phyloP scores from a whole-genome alignment of 495 filamentous ascomycete species.

The Arthonia radiata region DNA sequence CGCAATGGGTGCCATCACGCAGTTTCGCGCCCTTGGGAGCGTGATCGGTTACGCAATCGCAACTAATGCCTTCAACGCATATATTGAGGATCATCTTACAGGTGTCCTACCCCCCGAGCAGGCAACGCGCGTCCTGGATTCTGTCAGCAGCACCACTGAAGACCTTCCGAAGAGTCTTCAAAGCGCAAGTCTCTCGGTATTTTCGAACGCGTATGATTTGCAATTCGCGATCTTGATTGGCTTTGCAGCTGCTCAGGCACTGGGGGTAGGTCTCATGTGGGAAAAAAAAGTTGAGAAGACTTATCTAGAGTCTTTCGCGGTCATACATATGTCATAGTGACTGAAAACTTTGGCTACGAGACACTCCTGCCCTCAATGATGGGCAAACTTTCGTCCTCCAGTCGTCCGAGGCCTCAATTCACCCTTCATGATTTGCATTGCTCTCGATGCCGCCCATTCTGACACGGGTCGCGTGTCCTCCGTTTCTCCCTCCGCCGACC shows the following conservation, averaged over 20 bases:
- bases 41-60: slow-evolving; percentile 21
- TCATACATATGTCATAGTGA: too few relatives aligned
- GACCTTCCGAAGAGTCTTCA: neutral
- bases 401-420: slow-evolving; percentile 3
- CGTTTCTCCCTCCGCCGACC: slow-evolving; percentile 6
- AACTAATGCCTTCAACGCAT: slow-evolving; percentile 1
- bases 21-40: slow-evolving; percentile 31
- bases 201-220: slow-evolving; percentile 5
- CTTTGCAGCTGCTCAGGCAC: slow-evolving; percentile 4
- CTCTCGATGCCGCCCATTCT: slow-evolving; percentile 4
- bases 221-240: slow-evolving; percentile 2
- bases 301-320: too few relatives aligned
- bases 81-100: neutral
- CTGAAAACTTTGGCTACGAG: too few relatives aligned
- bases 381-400: too few relatives aligned
- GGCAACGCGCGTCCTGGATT: slow-evolving; percentile 15
- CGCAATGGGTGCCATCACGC: slow-evolving; percentile 28
- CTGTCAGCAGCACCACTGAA: too few relatives aligned
- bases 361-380: too few relatives aligned
- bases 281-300: too few relatives aligned
- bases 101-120: too few relatives aligned
- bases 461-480: slow-evolving; percentile 1
- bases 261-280: slow-evolving; percentile 1
- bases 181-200: slow-evolving; percentile 1
- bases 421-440: slow-evolving; percentile 2